A percentile compares a stretch with the other conserved stretches of the same genome.
phyloP scores from a whole-genome alignment of 805 yeast species.

The Metahyphopichia silvanorum region DNA sequence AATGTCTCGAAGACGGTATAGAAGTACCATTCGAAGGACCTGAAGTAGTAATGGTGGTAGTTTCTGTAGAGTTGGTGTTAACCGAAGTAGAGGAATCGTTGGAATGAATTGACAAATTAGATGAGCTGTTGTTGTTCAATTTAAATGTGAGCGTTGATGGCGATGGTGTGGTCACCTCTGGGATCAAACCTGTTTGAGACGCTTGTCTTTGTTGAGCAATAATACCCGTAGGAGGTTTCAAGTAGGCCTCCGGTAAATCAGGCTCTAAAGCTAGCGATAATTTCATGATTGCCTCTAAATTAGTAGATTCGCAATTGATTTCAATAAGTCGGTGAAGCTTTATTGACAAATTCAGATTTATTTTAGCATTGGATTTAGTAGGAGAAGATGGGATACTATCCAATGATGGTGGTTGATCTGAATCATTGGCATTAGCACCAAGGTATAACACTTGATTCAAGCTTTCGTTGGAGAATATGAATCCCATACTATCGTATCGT shows the following conservation, averaged over 20 bases:
- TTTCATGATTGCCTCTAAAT: slow-evolving; percentile 56
- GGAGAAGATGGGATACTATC: slow-evolving; percentile 1
- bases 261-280: slow-evolving; percentile 66
- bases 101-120: slow-evolving; percentile 22
- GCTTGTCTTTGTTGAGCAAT: not conserved
- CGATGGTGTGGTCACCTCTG: not conserved
- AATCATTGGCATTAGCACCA: slow-evolving; percentile 23
- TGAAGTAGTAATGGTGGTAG: not conserved
- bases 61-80: slow-evolving; percentile 1
- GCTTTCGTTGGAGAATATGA: slow-evolving; percentile 41
- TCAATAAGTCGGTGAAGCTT: slow-evolving; percentile 46
- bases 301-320: slow-evolving; percentile 40
- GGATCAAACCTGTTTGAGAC: not conserved
- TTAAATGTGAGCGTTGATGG: slow-evolving; percentile 1
- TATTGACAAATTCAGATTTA: slow-evolving; percentile 23
- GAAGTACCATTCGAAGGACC: not conserved
- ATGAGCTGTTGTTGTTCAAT: slow-evolving; percentile 10
- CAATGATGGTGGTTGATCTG: slow-evolving; percentile 1
- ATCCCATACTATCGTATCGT: slow-evolving; percentile 39
- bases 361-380: slow-evolving; percentile 1
- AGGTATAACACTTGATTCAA: slow-evolving; percentile 40
- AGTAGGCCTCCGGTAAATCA: slow-evolving; percentile 40
- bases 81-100: slow-evolving; percentile 17
- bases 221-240: slow-evolving; percentile 10
- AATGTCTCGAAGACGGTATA: not conserved